Evolutionary conservation across 2,329 filamentous ascomycete species (phyloP).

Genomic region (Penicillium frequentans): DNA sequence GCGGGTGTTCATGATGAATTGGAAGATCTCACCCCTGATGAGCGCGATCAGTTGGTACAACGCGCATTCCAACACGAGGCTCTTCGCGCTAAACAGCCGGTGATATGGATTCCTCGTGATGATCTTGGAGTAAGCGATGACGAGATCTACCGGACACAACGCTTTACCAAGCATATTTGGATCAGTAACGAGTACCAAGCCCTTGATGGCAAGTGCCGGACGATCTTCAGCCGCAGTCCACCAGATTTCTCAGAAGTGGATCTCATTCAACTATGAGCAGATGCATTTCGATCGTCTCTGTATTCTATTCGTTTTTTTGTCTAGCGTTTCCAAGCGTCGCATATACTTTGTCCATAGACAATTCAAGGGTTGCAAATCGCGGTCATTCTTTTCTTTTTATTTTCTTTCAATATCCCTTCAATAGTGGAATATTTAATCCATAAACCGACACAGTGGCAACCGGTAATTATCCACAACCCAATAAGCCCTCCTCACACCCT

Average conservation of each 20-base stretch:
- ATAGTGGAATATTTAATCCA: constrained; percentile 26
- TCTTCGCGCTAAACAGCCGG: constrained; percentile 77
- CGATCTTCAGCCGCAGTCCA: constrained; percentile 80
- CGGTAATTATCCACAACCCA: constrained; percentile 72
- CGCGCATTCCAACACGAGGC: constrained; percentile 91
- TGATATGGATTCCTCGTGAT: constrained; percentile 91
- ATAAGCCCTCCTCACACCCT: constrained; percentile 82
- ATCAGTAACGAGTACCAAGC: constrained; percentile 92
- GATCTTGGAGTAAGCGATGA: constrained; percentile 89
- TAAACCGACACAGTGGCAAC: constrained; percentile 43
- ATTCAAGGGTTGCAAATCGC: constrained; percentile 1
- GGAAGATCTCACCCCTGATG: constrained; percentile 87
- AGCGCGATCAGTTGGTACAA: constrained; percentile 79
- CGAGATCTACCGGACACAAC: constrained; percentile 76
- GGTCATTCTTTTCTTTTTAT: background rate
- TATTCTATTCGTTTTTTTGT: constrained; percentile 11
- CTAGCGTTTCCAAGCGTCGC: constrained; percentile 23
- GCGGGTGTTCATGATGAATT: constrained; percentile 88
- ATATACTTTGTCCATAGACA: constrained; percentile 20
- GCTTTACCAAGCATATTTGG: constrained; percentile 78
- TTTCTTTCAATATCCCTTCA: background rate
- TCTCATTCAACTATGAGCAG: constrained; percentile 69
- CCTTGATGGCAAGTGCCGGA: constrained; percentile 76
- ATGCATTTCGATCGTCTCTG: constrained; percentile 12
- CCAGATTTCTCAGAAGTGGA: constrained; percentile 89